Base-by-base conservation (phyloP, 352 stramenopile genomes). In the Thalassiosira hispida region DNA sequence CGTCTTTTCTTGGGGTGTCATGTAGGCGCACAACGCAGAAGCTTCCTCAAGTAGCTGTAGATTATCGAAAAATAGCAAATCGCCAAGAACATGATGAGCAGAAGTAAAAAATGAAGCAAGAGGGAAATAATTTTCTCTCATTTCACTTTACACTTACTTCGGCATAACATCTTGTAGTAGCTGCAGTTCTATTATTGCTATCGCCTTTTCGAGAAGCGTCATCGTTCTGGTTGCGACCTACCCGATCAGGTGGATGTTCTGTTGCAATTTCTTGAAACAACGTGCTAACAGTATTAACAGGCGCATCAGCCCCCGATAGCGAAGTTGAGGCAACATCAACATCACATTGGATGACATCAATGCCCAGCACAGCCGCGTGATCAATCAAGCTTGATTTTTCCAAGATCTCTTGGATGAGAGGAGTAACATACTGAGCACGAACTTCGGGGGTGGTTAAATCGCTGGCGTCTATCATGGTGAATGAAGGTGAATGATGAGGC, bases 181-280 rank as follows among this genome's bases (percentile, higher is more conserved):
- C 3, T 38, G 12, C 7, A 12, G n/a, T 27, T 16, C 6, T 18
- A 42, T 23, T 55, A 51, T 49, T 14, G 20, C 6, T 25, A 1
- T 29, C 42, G 47, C 27, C 20, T 0, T 1, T 29, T 53, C 14
- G 18, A 25, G 14, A 51, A 20, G 57, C 12, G 6, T 14, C 0
- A n/a, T 42, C n/a, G 8, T 22, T 35, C 18, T 25, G 27, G 11
- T 6, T 59, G 12, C 14, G 29, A 38, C 8, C 18, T 67, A 18
- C 53, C 44, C 6, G 49, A 9, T 9, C 3, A 38, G 31, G 8
- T 38, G 31, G 31, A 49, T 47, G 9, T 31, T 61, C 20, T 29
- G 51, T 20, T 63, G 3, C 56, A 47, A 77, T 77, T 59, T 77
- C 68, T 31, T 77, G 56, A 46, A 70, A 77, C 31, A 77, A 64